Percentiles rank a stretch among this genome's conserved stretches.
phyloP scores from a whole-genome alignment of 805 yeast species.

The Kuraishia piskuri region DNA sequence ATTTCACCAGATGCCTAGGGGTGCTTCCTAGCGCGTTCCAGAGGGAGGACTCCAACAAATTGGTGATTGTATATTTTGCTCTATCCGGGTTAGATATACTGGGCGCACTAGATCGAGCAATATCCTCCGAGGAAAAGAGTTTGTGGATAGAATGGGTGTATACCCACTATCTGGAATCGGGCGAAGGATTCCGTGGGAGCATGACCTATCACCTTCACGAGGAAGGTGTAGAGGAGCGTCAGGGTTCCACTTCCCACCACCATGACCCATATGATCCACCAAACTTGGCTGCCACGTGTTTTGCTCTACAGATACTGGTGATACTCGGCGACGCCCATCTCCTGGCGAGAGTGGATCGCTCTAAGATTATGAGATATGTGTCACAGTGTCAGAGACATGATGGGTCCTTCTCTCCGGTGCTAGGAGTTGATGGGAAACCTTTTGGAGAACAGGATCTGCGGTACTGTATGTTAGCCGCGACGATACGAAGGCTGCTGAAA shows the following conservation, averaged over 20 bases:
- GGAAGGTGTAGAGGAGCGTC: neutral
- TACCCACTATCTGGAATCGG: conserved; percentile 29
- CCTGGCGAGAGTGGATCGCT: conserved; percentile 25
- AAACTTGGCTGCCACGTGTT: conserved; percentile 66
- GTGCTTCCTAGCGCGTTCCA: conserved; percentile 40
- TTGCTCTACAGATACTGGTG: conserved; percentile 53
- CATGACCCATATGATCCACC: conserved; percentile 51
- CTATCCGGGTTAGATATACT: conserved; percentile 50
- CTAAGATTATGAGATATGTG: conserved; percentile 45
- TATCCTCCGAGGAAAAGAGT: conserved; percentile 16
- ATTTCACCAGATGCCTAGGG: conserved; percentile 21
- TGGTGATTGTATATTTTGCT: conserved; percentile 66
- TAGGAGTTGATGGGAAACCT: conserved; percentile 25
- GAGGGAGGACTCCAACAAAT: conserved; percentile 57
- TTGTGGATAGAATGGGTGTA: conserved; percentile 34
- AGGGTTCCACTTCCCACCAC: conserved; percentile 4
- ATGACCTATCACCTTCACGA: conserved; percentile 27
- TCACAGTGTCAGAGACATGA: conserved; percentile 47
- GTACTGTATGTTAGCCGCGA: conserved; percentile 63
- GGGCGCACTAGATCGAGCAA: conserved; percentile 18
- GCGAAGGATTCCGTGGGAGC: conserved; percentile 53
- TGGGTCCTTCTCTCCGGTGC: conserved; percentile 49
- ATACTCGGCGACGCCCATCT: conserved; percentile 38
- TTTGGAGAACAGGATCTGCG: conserved; percentile 65
- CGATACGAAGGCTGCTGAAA: conserved; percentile 46